Conservation (phyloP, 192 early-diverging fungal species). For the Podila epigama region DNA sequence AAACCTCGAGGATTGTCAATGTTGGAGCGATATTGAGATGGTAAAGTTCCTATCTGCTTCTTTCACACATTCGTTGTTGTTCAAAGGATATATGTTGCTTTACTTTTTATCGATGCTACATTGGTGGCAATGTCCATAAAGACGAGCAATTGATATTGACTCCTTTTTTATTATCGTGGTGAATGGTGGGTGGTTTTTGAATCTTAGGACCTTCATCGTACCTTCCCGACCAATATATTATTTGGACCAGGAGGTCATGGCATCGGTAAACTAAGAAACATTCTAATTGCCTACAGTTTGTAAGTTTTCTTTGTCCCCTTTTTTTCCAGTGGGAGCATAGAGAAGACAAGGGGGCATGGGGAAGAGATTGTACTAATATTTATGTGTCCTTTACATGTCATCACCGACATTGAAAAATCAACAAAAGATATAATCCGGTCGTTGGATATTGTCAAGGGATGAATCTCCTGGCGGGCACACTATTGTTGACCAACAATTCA, state of each 20-base stretch:
- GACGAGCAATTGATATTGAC: no score
- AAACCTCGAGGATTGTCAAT: constrained; percentile 19
- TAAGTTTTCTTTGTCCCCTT: neutral
- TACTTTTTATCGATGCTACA: neutral
- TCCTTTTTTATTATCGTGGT: no score
- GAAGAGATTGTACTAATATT: no score
- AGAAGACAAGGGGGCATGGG: no score
- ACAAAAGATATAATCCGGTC: constrained; percentile 39
- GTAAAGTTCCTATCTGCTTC: neutral
- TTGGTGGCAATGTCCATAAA: neutral
- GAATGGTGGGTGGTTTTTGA: no score
- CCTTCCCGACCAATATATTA: constrained; percentile 43
- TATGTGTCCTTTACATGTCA: neutral
- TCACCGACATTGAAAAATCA: neutral
- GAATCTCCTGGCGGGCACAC: constrained; percentile 60
- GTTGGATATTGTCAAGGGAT: constrained; percentile 69
- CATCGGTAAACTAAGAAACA: constrained; percentile 44
- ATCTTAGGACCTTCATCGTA: constrained; percentile 48
- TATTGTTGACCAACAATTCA: constrained; percentile 55
- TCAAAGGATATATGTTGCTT: neutral
- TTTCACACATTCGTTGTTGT: neutral
- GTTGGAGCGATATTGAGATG: constrained; percentile 46
- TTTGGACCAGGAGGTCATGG: constrained; percentile 46
- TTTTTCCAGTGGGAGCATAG: neutral
- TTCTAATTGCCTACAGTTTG: constrained; percentile 44